Evolutionary conservation across 345 rosid genomes (phyloP).

Genomic region (sweet orange (Citrus sinensis)): DNA sequence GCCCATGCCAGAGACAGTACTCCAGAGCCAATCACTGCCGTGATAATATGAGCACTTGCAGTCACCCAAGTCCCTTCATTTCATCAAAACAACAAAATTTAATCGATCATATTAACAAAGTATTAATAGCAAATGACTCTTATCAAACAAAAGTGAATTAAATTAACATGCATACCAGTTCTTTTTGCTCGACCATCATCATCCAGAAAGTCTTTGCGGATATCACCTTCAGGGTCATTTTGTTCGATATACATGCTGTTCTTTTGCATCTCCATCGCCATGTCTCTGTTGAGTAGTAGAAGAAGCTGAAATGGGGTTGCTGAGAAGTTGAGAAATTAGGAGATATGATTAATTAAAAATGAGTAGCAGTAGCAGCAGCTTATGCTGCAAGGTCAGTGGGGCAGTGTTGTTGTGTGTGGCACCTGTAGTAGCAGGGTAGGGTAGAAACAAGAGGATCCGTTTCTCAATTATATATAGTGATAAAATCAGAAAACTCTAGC

Average conservation of each 20-base stretch:
- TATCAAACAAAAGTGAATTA: not conserved
- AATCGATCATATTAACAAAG: not conserved
- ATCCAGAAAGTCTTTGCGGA: conserved; percentile 43
- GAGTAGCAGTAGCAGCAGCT: not conserved
- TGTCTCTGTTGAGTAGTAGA: not conserved
- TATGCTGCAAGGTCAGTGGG: not conserved
- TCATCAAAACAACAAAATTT: not conserved
- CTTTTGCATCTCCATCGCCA: conserved; percentile 34
- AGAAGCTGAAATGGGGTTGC: not conserved
- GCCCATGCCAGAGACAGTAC: conserved; percentile 89
- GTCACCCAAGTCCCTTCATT: conserved; percentile 73
- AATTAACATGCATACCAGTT: conserved; percentile 39
- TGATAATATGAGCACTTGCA: conserved; percentile 86
- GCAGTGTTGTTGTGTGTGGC: not conserved
- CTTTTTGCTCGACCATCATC: conserved; percentile 72
- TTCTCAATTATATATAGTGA: not conserved
- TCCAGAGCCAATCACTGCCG: conserved; percentile 92
- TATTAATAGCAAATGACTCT: not conserved
- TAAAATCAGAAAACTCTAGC: not conserved
- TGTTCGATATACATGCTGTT: conserved; percentile 39
- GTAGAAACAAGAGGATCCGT: conserved; percentile 3
- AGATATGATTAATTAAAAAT: not conserved
- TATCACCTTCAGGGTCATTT: conserved; percentile 26
- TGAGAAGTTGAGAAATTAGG: not conserved
- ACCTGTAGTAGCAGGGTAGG: not conserved